Base-by-base conservation (phyloP, 2,329 filamentous ascomycete species). In the Monosporascus sp. region DNA sequence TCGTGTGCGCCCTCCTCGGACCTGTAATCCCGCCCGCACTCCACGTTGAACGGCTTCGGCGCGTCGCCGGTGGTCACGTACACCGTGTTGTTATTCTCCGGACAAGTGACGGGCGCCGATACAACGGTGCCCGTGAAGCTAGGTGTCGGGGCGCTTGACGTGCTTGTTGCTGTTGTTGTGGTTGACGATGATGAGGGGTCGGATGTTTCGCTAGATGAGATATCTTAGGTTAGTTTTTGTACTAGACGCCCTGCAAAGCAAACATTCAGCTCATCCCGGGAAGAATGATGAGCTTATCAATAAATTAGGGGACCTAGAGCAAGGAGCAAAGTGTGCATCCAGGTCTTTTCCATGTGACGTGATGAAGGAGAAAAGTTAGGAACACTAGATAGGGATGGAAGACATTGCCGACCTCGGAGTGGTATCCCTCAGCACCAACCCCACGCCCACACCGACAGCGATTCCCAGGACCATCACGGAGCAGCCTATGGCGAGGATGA, bases 401-500 rank as follows among this genome's bases (percentile, higher is more conserved):
- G 37, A 47, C 34, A 38, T 37, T 47, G 55, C 55, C 20, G 41
- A 59, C 59, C 52, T 55, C 42, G 25, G 11, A 47, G 44, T 50
- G 20, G n/a, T 52, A 18, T 50, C 27, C 34, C 53, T 56, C 39
- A 62, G 51, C 15, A 62, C 63, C n/a, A 70, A 50, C 1, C 69
- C 69, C 3, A 70, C 60, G 0, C 69, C 69, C 2, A 70, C 55
- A 0, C 69, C 69, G 0, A 65, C 53, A 3, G 67, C 68, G 6
- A 70, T 52, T 6, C 60, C 68, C 25, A 64, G 54, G 6, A 71
- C 63, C 1, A 67, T 42, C 14, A 68, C 36, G 24, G 68, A 65
- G 0, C 65, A 36, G 0, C 55, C 62, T 4, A 70, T 47, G 6
- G 62, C 68, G 18, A 70, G 22, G 5, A 68, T 50, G 6, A 66